A percentile compares a stretch with the other conserved stretches of the same genome.
Evolutionary conservation across 352 stramenopile genomes (phyloP).

Genomic region (Globisporangium parvum): DNA sequence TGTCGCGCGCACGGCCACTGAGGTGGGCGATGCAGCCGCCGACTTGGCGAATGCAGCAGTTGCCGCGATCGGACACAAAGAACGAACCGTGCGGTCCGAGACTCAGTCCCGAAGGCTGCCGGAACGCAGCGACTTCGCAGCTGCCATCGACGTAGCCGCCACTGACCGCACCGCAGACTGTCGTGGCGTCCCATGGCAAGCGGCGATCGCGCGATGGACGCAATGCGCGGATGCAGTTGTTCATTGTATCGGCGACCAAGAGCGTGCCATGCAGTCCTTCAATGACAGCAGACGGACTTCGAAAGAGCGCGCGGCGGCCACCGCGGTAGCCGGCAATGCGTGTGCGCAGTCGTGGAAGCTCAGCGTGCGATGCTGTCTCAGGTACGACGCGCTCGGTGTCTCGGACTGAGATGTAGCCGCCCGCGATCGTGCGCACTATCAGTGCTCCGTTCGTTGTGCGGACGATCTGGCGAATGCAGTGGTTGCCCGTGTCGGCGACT

Average conservation of each 20-base stretch:
- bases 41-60: constrained; percentile 38
- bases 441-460: constrained; percentile 20
- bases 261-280: constrained; percentile 23
- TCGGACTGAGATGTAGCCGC: constrained; percentile 8
- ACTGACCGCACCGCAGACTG: constrained; percentile 20
- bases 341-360: constrained; percentile 5
- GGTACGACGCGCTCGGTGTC: constrained; percentile 3
- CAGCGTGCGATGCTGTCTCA: constrained; percentile 3
- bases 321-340: constrained; percentile 24
- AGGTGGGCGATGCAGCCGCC: constrained; percentile 18
- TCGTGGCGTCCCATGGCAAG: constrained; percentile 21
- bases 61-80: constrained; percentile 39
- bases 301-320: constrained; percentile 31
- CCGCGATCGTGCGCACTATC: constrained; percentile 32
- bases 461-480: constrained; percentile 43
- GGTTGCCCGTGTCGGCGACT: constrained; percentile 45
- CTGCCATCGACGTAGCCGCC: constrained; percentile 28
- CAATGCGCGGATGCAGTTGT: constrained; percentile 45
- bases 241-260: constrained; percentile 50
- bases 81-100: constrained; percentile 20
- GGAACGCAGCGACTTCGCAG: constrained; percentile 26
- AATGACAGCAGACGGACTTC: constrained; percentile 29
- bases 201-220: constrained; percentile 6
- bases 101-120: constrained; percentile 31
- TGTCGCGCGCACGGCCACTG: constrained; percentile 6